Evolutionary conservation across 495 filamentous ascomycete genomes (phyloP).

Genomic region (Xylaria nigripes): DNA sequence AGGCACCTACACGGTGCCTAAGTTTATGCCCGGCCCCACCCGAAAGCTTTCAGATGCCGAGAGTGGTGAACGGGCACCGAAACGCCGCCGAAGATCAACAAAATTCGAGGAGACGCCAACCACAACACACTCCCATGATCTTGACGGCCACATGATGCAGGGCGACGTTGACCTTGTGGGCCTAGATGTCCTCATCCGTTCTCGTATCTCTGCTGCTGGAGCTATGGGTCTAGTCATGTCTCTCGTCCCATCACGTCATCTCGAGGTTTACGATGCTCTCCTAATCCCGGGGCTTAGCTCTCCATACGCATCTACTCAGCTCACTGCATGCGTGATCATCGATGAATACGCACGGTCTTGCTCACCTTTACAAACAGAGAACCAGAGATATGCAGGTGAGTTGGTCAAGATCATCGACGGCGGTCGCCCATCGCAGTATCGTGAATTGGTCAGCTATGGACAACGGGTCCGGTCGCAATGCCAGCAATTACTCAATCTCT

Average conservation of each 20-base stretch:
- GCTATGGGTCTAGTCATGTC: slow-evolving; percentile 74
- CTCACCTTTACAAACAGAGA: slow-evolving; percentile 30
- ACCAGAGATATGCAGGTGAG: slow-evolving; percentile 43
- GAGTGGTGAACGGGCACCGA: slow-evolving; percentile 40
- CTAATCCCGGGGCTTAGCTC: slow-evolving; percentile 60
- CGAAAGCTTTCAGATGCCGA: slow-evolving; percentile 57
- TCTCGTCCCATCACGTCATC: slow-evolving; percentile 41
- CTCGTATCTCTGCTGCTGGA: slow-evolving; percentile 73
- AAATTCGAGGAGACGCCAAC: slow-evolving; percentile 65
- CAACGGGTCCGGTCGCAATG: slow-evolving; percentile 85
- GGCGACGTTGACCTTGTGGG: slow-evolving; percentile 94
- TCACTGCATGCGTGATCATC: slow-evolving; percentile 72
- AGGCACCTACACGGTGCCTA: slow-evolving; percentile 55
- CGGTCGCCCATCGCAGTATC: slow-evolving; percentile 73
- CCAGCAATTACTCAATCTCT: slow-evolving; percentile 77
- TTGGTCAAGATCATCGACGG: slow-evolving; percentile 68
- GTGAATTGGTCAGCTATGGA: slow-evolving; percentile 79
- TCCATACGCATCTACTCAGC: slow-evolving; percentile 73
- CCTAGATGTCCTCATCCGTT: slow-evolving; percentile 75
- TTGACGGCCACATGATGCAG: slow-evolving; percentile 95
- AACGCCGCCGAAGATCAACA: slow-evolving; percentile 73
- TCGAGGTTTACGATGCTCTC: slow-evolving; percentile 45
- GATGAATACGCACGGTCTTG: slow-evolving; percentile 74
- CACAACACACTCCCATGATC: slow-evolving; percentile 66
- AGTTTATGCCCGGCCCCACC: slow-evolving; percentile 35